Base-by-base conservation (phyloP, 108 stramenopile genomes). In the Nitzschia sp. region DNA sequence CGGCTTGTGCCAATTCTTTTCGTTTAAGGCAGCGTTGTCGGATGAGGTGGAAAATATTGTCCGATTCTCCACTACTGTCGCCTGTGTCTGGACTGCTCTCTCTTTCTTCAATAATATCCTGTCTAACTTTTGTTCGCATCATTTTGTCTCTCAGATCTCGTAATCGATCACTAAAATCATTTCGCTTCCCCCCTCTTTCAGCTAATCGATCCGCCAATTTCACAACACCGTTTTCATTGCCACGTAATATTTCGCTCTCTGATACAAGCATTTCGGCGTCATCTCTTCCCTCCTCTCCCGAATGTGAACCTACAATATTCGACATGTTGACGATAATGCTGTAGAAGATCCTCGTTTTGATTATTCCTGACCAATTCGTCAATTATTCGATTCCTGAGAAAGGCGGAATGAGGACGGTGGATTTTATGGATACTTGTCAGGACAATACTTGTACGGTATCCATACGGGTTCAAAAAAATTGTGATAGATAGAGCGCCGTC, bases 101-200 rank as follows among this genome's bases (percentile, higher is more conserved):
- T 41, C 38, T 41, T 9, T 6, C 38, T 41, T 13, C 38, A 41
- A 41, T 9, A 41, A 9, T 13, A 41, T 13, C 38, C 13, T 41
- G 38, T 9, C 38, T 41, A 41, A 41, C 38, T 6, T 41, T 41
- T 41, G 38, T 13, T 41, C 38, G 6, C 9, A 41, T 9, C 38
- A 41, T 9, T 32, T 56, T n/a, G n/a, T 56, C 55, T 56, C 55
- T 11, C 27, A 56, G 31, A 5, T 30, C 30, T 30, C 30, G 23
- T 15, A 56, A 25, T 28, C 55, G 23, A 15, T 57, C 34, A 17
- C 35, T 25, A 55, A 68, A 21, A 27, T 55, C 35, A 59, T 68
- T 27, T 28, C n/a, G 15, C 59, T 33, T 22, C 13, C 19, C 26
- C 4, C 35, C 45, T 21, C 28, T 13, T 11, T 45, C 55, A 4